Percentiles rank a stretch among this genome's conserved stretches.
phyloP scores from a whole-genome alignment of 2,329 filamentous ascomycete species.

The Venturia carpophila region DNA sequence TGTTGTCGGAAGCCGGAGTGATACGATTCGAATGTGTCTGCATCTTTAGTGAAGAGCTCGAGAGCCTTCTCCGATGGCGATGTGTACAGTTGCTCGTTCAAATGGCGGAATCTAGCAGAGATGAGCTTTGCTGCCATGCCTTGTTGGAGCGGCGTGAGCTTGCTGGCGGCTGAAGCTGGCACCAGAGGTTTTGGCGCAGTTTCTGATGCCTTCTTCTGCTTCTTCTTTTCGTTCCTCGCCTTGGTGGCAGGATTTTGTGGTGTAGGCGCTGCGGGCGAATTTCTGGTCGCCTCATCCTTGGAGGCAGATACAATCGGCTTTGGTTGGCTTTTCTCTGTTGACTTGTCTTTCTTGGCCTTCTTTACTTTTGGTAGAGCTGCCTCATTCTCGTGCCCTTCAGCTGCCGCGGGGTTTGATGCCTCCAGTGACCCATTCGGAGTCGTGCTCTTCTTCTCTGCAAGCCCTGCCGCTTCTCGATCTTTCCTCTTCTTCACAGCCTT shows the following conservation, averaged over 20 bases:
- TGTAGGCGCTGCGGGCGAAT: conserved; percentile 1
- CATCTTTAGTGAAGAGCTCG: conserved; percentile 70
- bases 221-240: conserved; percentile 21
- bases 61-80: conserved; percentile 79
- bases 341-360: conserved; percentile 33
- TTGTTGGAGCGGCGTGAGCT: conserved; percentile 84
- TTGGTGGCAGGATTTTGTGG: conserved; percentile 19
- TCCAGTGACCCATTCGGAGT: conserved; percentile 21
- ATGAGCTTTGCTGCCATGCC: conserved; percentile 93
- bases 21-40: conserved; percentile 93
- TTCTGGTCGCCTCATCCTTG: conserved; percentile 24
- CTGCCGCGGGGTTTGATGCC: conserved; percentile 16
- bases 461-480: conserved; percentile 26
- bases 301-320: conserved; percentile 30
- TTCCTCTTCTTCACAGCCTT: conserved; percentile 24
- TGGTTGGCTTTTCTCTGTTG: conserved; percentile 30
- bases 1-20: conserved; percentile 94
- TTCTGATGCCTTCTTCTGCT: conserved; percentile 23
- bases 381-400: conserved; percentile 24
- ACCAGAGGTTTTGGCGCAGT: conserved; percentile 36
- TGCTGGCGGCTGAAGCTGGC: conserved; percentile 33
- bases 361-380: conserved; percentile 25
- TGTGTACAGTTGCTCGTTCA: conserved; percentile 96
- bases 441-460: conserved; percentile 24
- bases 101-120: conserved; percentile 90